Base-by-base conservation (phyloP, 257 asterid species). In the Thymus mandschuricus region DNA sequence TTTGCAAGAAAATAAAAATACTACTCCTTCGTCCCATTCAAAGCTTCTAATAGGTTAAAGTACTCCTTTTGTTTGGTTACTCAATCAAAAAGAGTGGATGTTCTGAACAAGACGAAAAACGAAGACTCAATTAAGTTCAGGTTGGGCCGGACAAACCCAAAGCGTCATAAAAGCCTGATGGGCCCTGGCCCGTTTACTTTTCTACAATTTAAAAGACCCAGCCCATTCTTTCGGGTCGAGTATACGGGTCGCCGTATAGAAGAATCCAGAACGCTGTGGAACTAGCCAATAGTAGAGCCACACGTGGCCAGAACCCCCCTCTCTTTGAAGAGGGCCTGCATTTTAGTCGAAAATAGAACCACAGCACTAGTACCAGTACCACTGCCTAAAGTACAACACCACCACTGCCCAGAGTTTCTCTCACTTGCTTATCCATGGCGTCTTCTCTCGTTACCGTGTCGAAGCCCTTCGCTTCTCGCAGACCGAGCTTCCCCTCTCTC, bases 381-480 rank as follows among this genome's bases (percentile, higher is more conserved):
- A 58, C 62, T 41, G 69, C 51, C 43, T 4, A 62, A 31, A 41
- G 71, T 60, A 66, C 68, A 66, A 59, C 70, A 13, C 70, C 69
- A 10, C 29, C 60, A 49, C 65, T 66, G 67, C 40, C 1, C 8
- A n/a, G 12, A 60, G 55, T 40, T 66, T 73, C 65, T 68, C 60
- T 77, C 57, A 0, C 64, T 50, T 73, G 76, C 85, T 81, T 81
- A 81, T 87, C 97, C 91, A 91, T 91, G 98, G 92, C 96, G 66
- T 77, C 96, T 75, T 74, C 89, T 33, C 76, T 85, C 56, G 11
- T 84, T 44, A 60, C 90, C 45, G 44, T 86, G 0, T 80, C 81
- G 10, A 81, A 81, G 30, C 86, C 98, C 79, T 75, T 87, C 31
- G 43, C 82, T 70, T 75, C 81, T 48, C 81, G 69, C 72, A 66